These are phyloP conservation scores for Tetrapisispora fleetii DNA, from an alignment of 805 yeast genomes.

Conservation along the genomic window DNA sequence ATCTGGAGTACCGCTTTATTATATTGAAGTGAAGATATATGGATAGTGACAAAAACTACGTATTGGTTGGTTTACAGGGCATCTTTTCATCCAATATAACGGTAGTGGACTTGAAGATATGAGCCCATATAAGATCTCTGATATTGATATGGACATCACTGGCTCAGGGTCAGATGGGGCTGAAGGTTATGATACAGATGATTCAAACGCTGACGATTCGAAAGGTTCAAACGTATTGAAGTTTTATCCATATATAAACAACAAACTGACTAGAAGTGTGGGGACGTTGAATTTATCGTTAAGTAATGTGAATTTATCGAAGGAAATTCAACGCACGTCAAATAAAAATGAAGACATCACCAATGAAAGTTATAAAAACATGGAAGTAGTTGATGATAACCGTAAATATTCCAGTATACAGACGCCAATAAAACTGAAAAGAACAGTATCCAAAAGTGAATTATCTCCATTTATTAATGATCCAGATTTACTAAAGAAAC, in stretches of 20 bases:
- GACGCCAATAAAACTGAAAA: conserved; percentile 9
- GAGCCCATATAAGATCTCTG: background rate
- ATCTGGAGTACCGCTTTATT: no score
- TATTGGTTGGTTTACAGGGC: no score
- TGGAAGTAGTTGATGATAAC: no score
- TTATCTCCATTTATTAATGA: conserved; percentile 26
- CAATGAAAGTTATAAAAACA: background rate
- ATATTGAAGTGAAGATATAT: background rate
- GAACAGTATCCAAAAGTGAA: conserved; percentile 23
- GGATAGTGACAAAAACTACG: no score
- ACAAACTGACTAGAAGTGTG: conserved; percentile 39
- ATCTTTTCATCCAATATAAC: no score
- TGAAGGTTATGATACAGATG: background rate
- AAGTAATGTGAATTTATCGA: conserved; percentile 28
- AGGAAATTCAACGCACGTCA: background rate
- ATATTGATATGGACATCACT: background rate
- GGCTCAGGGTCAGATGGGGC: background rate
- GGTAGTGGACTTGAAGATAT: background rate
- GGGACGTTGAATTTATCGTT: conserved; percentile 42
- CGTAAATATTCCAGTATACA: conserved; percentile 7
- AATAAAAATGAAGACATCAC: background rate
- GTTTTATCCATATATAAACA: conserved; percentile 23
- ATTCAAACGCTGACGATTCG: background rate
- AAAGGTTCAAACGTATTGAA: conserved; percentile 16
- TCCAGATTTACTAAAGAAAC: conserved; percentile 3